These are phyloP conservation scores for Yamadazyma pseudoaaseri DNA, from an alignment of 1,139 yeast species.

Conservation along the genomic window DNA sequence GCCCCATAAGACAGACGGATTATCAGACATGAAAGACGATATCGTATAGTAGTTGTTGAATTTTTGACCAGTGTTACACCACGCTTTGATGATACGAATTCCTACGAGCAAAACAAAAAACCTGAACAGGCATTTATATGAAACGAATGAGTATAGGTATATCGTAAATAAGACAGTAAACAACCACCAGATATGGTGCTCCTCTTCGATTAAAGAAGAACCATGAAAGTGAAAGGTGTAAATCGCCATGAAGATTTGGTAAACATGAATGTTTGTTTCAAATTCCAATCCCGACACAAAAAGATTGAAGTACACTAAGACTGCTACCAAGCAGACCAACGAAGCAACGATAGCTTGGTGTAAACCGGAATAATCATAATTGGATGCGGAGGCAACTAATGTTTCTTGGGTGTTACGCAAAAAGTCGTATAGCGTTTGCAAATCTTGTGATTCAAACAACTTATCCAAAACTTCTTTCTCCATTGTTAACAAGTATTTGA, in stretches of 20 bases:
- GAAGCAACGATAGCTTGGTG: constrained; percentile 44
- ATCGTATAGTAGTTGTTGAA: constrained; percentile 45
- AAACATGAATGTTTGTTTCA: constrained; percentile 17
- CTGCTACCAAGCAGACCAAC: constrained; percentile 25
- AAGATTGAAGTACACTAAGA: constrained; percentile 16
- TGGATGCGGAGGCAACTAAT: constrained; percentile 68
- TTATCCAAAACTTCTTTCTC: constrained; percentile 1
- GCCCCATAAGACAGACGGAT: constrained; percentile 45
- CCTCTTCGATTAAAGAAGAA: constrained; percentile 94
- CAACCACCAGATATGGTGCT: constrained; percentile 97
- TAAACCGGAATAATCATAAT: constrained; percentile 60
- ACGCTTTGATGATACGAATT: constrained; percentile 68
- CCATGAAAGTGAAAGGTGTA: constrained; percentile 74
- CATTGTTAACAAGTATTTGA: constrained; percentile 33
- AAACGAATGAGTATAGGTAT: constrained; percentile 7
- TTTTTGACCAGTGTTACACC: constrained; percentile 93
- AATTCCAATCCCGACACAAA: constrained; percentile 10
- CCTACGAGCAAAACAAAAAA: constrained; percentile 36
- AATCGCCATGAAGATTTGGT: constrained; percentile 33
- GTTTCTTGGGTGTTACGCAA: constrained; percentile 51
- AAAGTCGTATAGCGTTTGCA: constrained; percentile 33
- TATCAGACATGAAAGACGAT: constrained; percentile 43
- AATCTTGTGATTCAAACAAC: background rate
- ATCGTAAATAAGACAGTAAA: constrained; percentile 35
- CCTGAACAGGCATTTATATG: constrained; percentile 10